Base-by-base conservation (phyloP, 2,329 filamentous ascomycete genomes). In the Akanthomyces dipterigenus region DNA sequence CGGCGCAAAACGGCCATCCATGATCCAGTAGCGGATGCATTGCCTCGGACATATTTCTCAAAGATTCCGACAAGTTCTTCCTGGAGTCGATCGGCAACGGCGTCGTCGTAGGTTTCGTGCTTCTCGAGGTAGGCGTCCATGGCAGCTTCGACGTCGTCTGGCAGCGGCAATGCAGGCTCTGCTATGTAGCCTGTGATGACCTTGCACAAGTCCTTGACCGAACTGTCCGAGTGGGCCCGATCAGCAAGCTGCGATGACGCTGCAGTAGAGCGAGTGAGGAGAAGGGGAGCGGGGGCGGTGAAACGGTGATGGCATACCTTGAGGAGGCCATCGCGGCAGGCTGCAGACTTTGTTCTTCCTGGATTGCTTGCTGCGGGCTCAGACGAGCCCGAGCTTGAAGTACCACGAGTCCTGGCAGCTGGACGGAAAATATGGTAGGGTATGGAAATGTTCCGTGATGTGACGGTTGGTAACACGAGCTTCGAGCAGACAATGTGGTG, bases 51-150 rank as follows among this genome's bases (percentile, higher is more conserved):
- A 65, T 84, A 78, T 68, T 82, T 86, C 62, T 87, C 80, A 75
- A 88, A 91, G 59, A 90, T 80, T 26, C 79, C 74, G 45, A 88
- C 76, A 8, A 95, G 80, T 67, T 92, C 89, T 45, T 91, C 88
- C 64, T 91, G 86, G 55, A 92, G 79, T 62, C 87, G 85, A 65
- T 90, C 88, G n/a, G 85, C 81, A 45, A 85, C 80, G 61, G 80
- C 75, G 56, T 91, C 88, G 68, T 93, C 89, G 65, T 84, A 82
- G 66, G 83, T 82, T 61, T 83, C 77, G 70, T 90, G 85, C 68
- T 85, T 87, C 50, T 86, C 82, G 55, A 91, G 78, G 73, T 91
- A 93, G 63, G 77, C 77, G 60, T 86, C 80, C 64, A 93, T 86
- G 57, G 84, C 77, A 45, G 80, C 75, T 65, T 80, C 73, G 57